These are phyloP conservation scores for Aquilaria yunnanensis DNA, from an alignment of 345 rosid genomes.

Conservation along the genomic window DNA sequence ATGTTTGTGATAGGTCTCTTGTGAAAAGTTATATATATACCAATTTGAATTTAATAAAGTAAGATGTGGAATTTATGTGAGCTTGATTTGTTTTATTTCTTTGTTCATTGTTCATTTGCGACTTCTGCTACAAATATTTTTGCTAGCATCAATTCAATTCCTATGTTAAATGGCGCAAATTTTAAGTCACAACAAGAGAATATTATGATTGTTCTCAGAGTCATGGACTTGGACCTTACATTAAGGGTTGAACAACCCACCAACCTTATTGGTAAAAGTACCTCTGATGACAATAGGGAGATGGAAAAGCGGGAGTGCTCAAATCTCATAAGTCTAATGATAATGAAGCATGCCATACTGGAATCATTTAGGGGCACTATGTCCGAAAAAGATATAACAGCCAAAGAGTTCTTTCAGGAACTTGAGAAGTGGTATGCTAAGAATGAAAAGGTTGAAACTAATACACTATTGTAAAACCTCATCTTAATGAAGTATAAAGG, in stretches of 20 bases:
- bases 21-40: background rate
- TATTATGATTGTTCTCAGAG: too few species aligned
- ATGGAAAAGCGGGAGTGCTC: slow-evolving; percentile 1
- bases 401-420: background rate
- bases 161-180: too few species aligned
- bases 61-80: background rate
- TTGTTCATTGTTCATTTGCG: background rate
- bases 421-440: slow-evolving; percentile 10
- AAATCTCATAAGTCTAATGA: slow-evolving; percentile 5
- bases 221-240: too few species aligned
- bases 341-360: background rate
- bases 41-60: background rate
- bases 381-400: background rate
- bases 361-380: background rate
- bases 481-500: background rate
- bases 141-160: slow-evolving; percentile 7
- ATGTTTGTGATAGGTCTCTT: background rate
- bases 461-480: background rate
- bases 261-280: background rate
- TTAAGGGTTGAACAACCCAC: too few species aligned
- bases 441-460: slow-evolving; percentile 9
- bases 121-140: background rate
- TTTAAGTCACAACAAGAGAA: too few species aligned
- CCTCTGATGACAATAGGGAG: background rate
- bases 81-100: background rate